Evolutionary conservation across 2,329 filamentous ascomycete genomes (phyloP).

Genomic region (Tolypocladium cylindrosporum): DNA sequence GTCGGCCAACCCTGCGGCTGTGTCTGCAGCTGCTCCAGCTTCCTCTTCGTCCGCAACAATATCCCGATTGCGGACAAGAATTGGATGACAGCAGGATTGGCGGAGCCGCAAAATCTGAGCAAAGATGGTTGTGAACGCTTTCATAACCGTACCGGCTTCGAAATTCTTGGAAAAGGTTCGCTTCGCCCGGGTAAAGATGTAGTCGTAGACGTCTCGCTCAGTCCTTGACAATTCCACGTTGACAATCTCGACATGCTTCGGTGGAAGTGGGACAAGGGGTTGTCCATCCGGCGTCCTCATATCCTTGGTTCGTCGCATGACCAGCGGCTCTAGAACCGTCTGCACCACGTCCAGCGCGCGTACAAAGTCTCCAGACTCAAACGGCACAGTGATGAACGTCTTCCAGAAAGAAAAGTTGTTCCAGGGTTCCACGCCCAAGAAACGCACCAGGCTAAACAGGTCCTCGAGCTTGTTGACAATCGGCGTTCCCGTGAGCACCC

Average conservation of each 20-base stretch:
- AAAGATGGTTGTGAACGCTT: slow-evolving; percentile 94
- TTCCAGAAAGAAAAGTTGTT: slow-evolving; percentile 99
- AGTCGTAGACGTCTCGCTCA: slow-evolving; percentile 86
- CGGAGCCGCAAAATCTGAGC: slow-evolving; percentile 88
- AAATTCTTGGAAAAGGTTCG: slow-evolving; percentile 77
- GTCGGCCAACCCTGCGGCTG: slow-evolving; percentile 72
- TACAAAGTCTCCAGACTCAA: slow-evolving; percentile 91
- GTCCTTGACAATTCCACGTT: slow-evolving; percentile 75
- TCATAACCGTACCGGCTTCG: slow-evolving; percentile 85
- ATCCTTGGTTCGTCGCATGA: slow-evolving; percentile 88
- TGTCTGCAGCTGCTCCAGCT: slow-evolving; percentile 63
- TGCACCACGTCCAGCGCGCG: slow-evolving; percentile 93
- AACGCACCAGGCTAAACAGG: slow-evolving; percentile 84
- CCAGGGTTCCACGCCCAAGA: slow-evolving; percentile 93
- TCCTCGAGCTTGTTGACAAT: slow-evolving; percentile 96
- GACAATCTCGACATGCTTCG: slow-evolving; percentile 75
- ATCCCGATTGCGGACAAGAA: slow-evolving; percentile 76
- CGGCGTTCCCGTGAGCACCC: slow-evolving; percentile 89
- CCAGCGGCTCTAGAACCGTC: slow-evolving; percentile 90
- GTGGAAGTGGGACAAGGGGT: slow-evolving; percentile 68
- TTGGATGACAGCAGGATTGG: slow-evolving; percentile 88
- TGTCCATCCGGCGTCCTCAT: slow-evolving; percentile 88
- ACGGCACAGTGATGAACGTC: slow-evolving; percentile 95
- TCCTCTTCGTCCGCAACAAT: slow-evolving; percentile 83
- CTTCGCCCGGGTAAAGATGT: slow-evolving; percentile 77